Evolutionary conservation across 805 yeast genomes (phyloP), one percentile per base, ranked within the genome.

Genomic region (Saccharomyces mikatae): DNA sequence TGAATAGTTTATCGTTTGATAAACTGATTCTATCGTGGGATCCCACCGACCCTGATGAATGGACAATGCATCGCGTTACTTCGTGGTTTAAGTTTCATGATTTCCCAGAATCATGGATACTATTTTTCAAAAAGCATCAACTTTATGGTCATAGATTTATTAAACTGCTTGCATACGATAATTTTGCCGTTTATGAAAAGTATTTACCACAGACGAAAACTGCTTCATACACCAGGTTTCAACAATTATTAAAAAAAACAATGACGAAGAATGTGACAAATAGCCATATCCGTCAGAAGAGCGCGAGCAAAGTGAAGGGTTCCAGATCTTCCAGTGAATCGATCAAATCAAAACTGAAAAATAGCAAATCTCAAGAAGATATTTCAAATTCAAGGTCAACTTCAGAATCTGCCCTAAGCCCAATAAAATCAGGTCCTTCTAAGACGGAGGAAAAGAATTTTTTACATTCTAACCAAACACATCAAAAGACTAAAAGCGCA

Each of bases 31-130:
- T 73, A 11, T 70, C 76, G 1, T 81, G 84, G 84, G 74, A 76
- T 26, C 80, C 78, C 0, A 73, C 74, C 31, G 75, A 75, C 52
- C 81, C 86, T 1, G 76, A 75, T 5, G 84, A 81, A 55, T 89
- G 97, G 97, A 81, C 84, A 1, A 71, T 79, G 58, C 81, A 77
- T n/a, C 75, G 86, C 52, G 91, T 89, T 0, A 56, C 76, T 0
- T 66, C 72, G 49, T 90, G 96, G 95, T 74, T 90, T 27, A 83
- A 78, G 6, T 61, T 69, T n/a, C 78, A 89, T 65, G 76, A 79
- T 22, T 90, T 90, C 69, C 85, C 86, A 59, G 79, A 77, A 3
- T 74, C 84, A 13, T 90, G 97, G 97, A 73, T 79, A n/a, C 79
- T 75, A 4, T 78, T 83, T 17, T 86, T 90, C 68, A 71, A 72